A percentile compares a stretch with the other conserved stretches of the same genome.
These are phyloP conservation scores for Macroventuria anomochaeta DNA, from an alignment of 2,329 filamentous ascomycete genomes.

Conservation along the genomic window DNA sequence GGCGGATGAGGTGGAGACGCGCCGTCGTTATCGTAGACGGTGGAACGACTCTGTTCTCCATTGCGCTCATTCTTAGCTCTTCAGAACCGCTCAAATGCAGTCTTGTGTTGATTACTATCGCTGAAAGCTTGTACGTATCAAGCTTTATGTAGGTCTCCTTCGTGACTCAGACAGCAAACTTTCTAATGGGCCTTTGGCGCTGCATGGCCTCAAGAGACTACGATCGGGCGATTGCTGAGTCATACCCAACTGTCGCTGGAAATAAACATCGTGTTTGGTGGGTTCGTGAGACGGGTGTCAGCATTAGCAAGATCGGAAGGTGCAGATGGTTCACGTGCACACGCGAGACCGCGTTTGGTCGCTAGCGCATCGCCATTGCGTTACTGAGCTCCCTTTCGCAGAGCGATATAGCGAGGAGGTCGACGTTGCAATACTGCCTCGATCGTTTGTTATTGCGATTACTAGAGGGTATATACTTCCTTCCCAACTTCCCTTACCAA, in stretches of 20 bases:
- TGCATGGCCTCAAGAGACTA: not conserved
- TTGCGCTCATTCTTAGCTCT: not conserved
- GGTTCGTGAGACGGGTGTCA: not conserved
- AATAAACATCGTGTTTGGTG: not conserved
- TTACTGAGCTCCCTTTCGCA: too few relatives aligned
- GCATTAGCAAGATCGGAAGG: not conserved
- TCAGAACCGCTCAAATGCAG: too few relatives aligned
- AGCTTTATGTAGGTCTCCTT: not conserved
- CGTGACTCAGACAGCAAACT: not conserved
- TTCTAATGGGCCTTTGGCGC: not conserved
- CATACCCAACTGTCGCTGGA: not conserved
- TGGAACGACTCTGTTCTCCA: not conserved
- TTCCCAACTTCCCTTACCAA: too few relatives aligned
- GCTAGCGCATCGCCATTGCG: conserved; percentile 1
- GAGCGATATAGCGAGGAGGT: too few relatives aligned
- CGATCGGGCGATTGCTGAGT: not conserved
- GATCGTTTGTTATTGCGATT: too few relatives aligned
- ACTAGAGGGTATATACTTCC: too few relatives aligned
- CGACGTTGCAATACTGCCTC: too few relatives aligned
- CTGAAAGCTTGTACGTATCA: not conserved
- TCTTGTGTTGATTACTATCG: not conserved
- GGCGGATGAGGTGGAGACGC: conserved; percentile 32
- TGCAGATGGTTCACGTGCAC: not conserved
- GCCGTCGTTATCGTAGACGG: conserved; percentile 22
- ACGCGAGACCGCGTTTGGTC: conserved; percentile 4